Conservation (phyloP, 164 flowering plant genomes). For the Vitis riparia region DNA sequence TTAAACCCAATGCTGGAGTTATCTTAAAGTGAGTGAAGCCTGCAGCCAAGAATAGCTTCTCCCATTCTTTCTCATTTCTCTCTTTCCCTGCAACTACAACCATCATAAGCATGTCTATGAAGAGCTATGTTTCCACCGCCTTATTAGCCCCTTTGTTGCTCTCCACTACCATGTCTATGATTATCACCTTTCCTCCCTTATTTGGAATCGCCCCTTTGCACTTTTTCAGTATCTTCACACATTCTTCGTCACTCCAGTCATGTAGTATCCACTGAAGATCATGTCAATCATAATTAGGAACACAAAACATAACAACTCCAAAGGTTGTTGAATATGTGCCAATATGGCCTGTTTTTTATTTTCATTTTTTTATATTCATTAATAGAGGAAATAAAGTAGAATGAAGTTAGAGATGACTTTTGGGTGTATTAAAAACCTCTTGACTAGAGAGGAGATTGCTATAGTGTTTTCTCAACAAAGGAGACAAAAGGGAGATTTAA, state of each 20-base stretch:
- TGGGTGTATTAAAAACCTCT: too few relatives aligned
- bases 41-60: conserved; percentile 7
- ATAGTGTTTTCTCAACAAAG: too few relatives aligned
- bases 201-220: conserved; percentile 35
- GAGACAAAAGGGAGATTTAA: not conserved
- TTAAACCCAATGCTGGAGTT: too few relatives aligned
- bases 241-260: conserved; percentile 40
- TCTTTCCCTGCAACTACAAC: conserved; percentile 32
- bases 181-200: conserved; percentile 39
- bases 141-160: conserved; percentile 1
- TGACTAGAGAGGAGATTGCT: too few relatives aligned
- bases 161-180: conserved; percentile 34
- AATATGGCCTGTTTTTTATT: too few relatives aligned
- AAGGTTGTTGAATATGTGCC: too few relatives aligned
- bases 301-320: too few relatives aligned
- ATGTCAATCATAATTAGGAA: too few relatives aligned
- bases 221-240: conserved; percentile 31
- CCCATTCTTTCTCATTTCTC: conserved; percentile 38
- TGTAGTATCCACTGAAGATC: conserved; percentile 39
- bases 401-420: too few relatives aligned
- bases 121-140: conserved; percentile 13
- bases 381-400: too few relatives aligned
- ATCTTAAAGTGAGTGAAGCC: not conserved
- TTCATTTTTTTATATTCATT: too few relatives aligned
- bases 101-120: conserved; percentile 43